Conservation (phyloP, 139 green algal species). For the Limnomonas spitsbergensis region DNA sequence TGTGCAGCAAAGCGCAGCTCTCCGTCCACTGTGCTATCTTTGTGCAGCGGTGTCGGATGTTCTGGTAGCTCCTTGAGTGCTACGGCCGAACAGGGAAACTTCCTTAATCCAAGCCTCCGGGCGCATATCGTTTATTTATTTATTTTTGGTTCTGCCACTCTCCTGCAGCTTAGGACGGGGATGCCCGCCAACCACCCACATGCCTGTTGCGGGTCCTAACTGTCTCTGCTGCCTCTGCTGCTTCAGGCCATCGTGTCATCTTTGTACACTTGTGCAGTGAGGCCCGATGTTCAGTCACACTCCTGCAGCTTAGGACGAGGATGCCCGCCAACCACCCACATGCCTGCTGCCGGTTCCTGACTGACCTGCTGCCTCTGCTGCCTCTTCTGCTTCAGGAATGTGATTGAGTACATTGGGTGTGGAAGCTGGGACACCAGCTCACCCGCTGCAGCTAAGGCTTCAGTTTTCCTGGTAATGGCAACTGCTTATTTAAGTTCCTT, state of each 20-base stretch:
- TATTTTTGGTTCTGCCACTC: no score
- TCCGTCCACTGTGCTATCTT: no score
- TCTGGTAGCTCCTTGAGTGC: no score
- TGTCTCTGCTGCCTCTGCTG: neutral
- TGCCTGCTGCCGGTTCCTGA: neutral
- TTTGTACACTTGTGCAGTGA: no score
- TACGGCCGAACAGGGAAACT: no score
- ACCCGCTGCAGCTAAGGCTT: neutral
- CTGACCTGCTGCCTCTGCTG: neutral
- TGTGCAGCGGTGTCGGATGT: no score
- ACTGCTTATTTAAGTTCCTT: no score
- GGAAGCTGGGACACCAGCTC: neutral
- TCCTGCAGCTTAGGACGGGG: neutral
- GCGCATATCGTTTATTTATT: no score
- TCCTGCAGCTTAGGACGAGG: neutral
- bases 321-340: neutral
- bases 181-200: neutral
- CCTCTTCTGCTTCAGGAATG: neutral
- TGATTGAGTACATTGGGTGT: constrained; percentile 2
- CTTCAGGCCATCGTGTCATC: no score
- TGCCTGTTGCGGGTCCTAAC: neutral
- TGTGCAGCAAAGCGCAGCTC: no score
- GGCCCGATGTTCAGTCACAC: no score
- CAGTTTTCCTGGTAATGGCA: neutral
- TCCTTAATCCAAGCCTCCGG: no score